These are phyloP conservation scores for Nakazawaea wyomingensis DNA, from an alignment of 805 yeast genomes.

Conservation along the genomic window DNA sequence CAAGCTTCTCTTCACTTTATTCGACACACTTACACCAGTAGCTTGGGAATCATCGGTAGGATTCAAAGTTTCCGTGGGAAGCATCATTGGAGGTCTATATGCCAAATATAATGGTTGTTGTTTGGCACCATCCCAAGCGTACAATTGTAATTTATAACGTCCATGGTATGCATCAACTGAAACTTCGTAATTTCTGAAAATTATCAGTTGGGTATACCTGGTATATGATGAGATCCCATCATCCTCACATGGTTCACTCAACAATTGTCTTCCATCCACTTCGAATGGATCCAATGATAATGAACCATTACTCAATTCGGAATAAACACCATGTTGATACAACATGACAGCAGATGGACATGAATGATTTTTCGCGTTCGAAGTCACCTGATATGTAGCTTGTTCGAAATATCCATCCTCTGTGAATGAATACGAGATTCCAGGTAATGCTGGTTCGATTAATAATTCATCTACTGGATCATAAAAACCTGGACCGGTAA, in stretches of 20 bases:
- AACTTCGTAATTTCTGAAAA: conserved; percentile 53
- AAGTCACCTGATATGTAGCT: conserved; percentile 74
- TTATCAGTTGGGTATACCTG: conserved; percentile 66
- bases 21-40: conserved; percentile 25
- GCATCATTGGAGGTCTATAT: conserved; percentile 92
- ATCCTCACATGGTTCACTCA: conserved; percentile 82
- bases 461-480: conserved; percentile 94
- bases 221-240: conserved; percentile 55
- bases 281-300: conserved; percentile 65
- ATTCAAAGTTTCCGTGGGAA: conserved; percentile 86
- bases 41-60: conserved; percentile 56
- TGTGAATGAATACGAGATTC: conserved; percentile 88
- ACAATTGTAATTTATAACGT: conserved; percentile 66
- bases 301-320: conserved; percentile 57
- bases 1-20: conserved; percentile 61
- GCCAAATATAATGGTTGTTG: conserved; percentile 88
- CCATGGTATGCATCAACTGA: conserved; percentile 79
- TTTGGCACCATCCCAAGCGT: conserved; percentile 72
- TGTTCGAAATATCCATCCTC: conserved; percentile 88
- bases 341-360: conserved; percentile 82
- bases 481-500: conserved; percentile 94
- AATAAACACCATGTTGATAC: conserved; percentile 87
- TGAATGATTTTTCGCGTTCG: conserved; percentile 67
- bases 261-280: conserved; percentile 89
- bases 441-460: conserved; percentile 95